Evolutionary conservation across 108 stramenopile species (phyloP), one percentile per base, ranked within the genome.

Genomic region (Mayamaea pseudoterrestris): DNA sequence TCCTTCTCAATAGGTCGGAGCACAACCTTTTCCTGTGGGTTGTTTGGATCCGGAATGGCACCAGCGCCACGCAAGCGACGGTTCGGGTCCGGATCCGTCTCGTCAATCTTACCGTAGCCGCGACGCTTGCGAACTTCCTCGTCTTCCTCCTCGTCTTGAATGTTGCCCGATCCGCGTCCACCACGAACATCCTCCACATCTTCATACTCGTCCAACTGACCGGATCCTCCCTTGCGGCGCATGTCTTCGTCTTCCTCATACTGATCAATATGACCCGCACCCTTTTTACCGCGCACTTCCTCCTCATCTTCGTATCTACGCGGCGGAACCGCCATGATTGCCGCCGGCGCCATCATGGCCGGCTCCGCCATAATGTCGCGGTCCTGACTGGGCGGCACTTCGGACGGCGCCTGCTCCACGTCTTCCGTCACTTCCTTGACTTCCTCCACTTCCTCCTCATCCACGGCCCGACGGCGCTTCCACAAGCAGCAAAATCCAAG

Each of bases 1-100:
- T 42, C 41, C 29, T 42, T 54, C 3, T 27, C 29, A 24, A 42
- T 42, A 3, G 40, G 53, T 42, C 53, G 42, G n/a, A 54, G 26
- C 13, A 18, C 40, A 27, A 31, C 27, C 8, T 23, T 27, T 2
- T 40, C 18, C n/a, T 2, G 2, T 23, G 23, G 24, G 7, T 30
- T 30, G 18, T 28, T 28, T 3, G 40, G 41, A 16, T 16, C 13
- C 7, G 53, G 51, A 16, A 54, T 12, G 7, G 16, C 12, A 20
- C 37, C 53, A 5, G 21, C 41, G 18, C 53, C 53, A 9, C 20
- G 26, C 12, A 17, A 41, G 16, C 40, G 21, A 16, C 39, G 39
- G 2, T 26, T 18, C 14, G 24, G 24, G 5, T 41, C 53, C 42
- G 41, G 41, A 27, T 54, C 53, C 42, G 41, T 41, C 14, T 37